These are phyloP conservation scores for Calvatia gigantea DNA, from an alignment of 768 basidiomycete species.

Conservation along the genomic window DNA sequence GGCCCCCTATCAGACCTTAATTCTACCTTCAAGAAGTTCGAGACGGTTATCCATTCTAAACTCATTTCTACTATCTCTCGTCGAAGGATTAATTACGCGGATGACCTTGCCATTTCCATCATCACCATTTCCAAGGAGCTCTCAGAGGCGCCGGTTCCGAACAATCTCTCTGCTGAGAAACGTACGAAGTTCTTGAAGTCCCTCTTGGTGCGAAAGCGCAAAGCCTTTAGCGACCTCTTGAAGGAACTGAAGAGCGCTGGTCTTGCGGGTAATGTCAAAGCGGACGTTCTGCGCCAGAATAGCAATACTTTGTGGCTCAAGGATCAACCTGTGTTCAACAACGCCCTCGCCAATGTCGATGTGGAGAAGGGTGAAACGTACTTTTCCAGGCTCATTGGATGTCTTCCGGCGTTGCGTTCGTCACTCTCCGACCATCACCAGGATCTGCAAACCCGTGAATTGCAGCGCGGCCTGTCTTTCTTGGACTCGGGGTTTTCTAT, in stretches of 20 bases:
- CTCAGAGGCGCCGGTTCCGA: slow-evolving; percentile 39
- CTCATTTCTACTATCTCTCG: slow-evolving; percentile 41
- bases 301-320: slow-evolving; percentile 58
- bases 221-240: slow-evolving; percentile 87
- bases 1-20: slow-evolving; percentile 46
- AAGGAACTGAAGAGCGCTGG: slow-evolving; percentile 85
- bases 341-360: slow-evolving; percentile 17
- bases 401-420: slow-evolving; percentile 63
- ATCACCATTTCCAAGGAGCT: slow-evolving; percentile 61
- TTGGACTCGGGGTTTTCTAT: slow-evolving; percentile 76
- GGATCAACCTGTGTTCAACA: slow-evolving; percentile 49
- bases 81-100: slow-evolving; percentile 38
- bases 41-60: slow-evolving; percentile 35
- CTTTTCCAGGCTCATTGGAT: slow-evolving; percentile 57
- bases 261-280: slow-evolving; percentile 65
- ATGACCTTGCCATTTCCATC: slow-evolving; percentile 58
- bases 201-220: slow-evolving; percentile 77
- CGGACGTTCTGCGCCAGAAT: slow-evolving; percentile 60
- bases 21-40: slow-evolving; percentile 50
- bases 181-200: slow-evolving; percentile 67
- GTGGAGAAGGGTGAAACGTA: slow-evolving; percentile 55
- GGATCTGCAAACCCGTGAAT: slow-evolving; percentile 84
- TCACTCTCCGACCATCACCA: slow-evolving; percentile 67
- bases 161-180: slow-evolving; percentile 40
- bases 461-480: slow-evolving; percentile 73